Evolutionary conservation across 2,329 filamentous ascomycete species (phyloP).

Genomic region (Fusarium pseudoanthophilum): DNA sequence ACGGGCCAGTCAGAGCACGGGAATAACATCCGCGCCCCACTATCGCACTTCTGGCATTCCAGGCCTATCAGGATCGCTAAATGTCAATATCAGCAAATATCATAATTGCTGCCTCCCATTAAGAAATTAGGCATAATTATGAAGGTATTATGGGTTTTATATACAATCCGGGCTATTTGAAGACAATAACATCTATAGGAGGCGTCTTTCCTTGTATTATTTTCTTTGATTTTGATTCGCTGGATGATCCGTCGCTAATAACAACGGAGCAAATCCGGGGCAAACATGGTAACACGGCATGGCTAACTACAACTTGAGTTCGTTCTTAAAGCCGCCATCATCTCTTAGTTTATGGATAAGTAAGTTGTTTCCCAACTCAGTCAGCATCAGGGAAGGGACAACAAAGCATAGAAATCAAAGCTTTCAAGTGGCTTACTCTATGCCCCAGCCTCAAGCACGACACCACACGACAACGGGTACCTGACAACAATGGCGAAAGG

Average conservation of each 20-base stretch:
- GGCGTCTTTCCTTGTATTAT: fast-evolving
- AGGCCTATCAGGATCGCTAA: neutral
- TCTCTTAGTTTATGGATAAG: no score
- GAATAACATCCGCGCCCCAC: neutral
- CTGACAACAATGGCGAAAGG: neutral
- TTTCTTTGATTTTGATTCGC: neutral
- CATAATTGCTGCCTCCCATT: neutral
- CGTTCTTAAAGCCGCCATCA: fast-evolving
- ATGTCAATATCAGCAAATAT: no score
- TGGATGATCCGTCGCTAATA: neutral
- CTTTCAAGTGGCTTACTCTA: no score
- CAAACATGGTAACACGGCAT: neutral
- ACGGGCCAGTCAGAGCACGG: neutral
- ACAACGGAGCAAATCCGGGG: neutral
- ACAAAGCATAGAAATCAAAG: no score
- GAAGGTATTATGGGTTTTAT: no score
- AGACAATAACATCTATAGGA: no score
- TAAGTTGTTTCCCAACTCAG: fast-evolving
- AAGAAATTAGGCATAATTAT: no score
- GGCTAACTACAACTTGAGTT: neutral
- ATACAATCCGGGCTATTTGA: no score
- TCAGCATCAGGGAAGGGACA: fast-evolving
- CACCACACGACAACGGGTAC: no score
- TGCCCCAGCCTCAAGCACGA: no score
- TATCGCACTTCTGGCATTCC: fast-evolving